Evolutionary conservation across 139 green algal genomes (phyloP), one percentile per base, ranked within the genome.

Genomic region (Chloropicon primus): DNA sequence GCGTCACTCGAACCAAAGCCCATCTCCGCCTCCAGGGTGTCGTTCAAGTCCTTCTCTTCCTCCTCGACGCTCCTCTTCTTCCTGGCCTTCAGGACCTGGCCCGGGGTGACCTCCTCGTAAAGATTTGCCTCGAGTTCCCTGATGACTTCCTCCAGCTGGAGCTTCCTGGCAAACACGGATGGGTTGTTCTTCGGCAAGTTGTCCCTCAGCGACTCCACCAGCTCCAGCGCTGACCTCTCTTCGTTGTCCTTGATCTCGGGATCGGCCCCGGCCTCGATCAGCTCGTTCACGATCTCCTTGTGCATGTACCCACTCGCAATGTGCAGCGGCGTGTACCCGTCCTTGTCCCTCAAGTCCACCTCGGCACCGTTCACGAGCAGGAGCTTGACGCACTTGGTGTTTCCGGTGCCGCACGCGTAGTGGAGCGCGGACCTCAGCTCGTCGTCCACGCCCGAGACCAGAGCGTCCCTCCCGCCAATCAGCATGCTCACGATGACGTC

Each of bases 221-320:
- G 83, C 0, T 73, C 71, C 54, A 93, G 53, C 2, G 26, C 77
- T n/a, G 78, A 76, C 23, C 25, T 5, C 10, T 74, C 81, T 53
- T 82, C 25, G 27, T 76, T 81, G 81, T 88, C 84, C 28, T 83
- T 76, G 28, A 88, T 62, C 80, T 92, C 83, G 0, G 91, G 88
- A 76, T 93, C 86, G 0, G 88, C 87, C 1, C 87, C 89, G 0
- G 78, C 82, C 72, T 90, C 83, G 2, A 93, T 79, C 80, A 94
- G 86, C 27, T 74, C 82, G 1, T 76, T 73, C 73, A 94, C 90
- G 25, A 79, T 83, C 21, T 71, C 26, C 1, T 82, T 88, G 82
- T 93, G 90, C 73, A 93, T 91, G 90, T 95, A 95, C 5, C 92
- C 92, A 2, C 94, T 86, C 3, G 92, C 90, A 10, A 95, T 85